Evolutionary conservation across 2,329 filamentous ascomycete genomes (phyloP), one percentile per base, ranked within the genome.

Genomic region (Diaporthe helianthi): DNA sequence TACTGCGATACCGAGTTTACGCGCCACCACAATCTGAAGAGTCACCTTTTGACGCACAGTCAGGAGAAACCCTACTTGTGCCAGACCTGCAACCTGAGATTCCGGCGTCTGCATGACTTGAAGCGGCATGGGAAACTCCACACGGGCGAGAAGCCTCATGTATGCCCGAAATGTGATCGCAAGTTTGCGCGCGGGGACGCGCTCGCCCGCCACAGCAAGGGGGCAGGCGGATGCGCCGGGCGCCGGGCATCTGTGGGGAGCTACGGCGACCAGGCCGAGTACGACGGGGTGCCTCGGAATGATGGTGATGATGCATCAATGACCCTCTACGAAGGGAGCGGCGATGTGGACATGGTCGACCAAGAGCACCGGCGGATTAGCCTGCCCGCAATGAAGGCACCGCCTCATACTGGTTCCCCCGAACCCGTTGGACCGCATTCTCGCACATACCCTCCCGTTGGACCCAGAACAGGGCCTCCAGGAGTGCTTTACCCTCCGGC

Each of bases 51-150:
- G 78, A 98, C 96, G 0, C 96, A 98, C 80, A 98, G 94, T 76
- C 95, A 99, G 84, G 96, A 99, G 80, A 99, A 99, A 81, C 96
- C 96, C 0, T 99, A 96, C 77, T 89, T 96, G 33, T 99, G 96
- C 78, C 90, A 93, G 72, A 93, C 93, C n/a, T 99, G 96, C 79
- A 89, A 95, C 75, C 93, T 96, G 79, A 90, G 95, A 65, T 99
- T 99, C 80, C 89, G 96, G 67, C 90, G 96, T 72, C 85, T 98
- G 64, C 96, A 99, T 78, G 96, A 99, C 77, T 82, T 99, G 73
- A 99, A 99, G 83, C 90, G 96, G 49, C 96, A 99, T 79, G 94
- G 92, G 73, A 99, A 99, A 81, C 87, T 99, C 26, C 96, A 99
- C 78, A 98, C 95, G 0, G 96, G 96, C 67, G 96, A 99, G 82